Base-by-base conservation (phyloP, 2,329 filamentous ascomycete species). In the Colletotrichum ledebouriae region DNA sequence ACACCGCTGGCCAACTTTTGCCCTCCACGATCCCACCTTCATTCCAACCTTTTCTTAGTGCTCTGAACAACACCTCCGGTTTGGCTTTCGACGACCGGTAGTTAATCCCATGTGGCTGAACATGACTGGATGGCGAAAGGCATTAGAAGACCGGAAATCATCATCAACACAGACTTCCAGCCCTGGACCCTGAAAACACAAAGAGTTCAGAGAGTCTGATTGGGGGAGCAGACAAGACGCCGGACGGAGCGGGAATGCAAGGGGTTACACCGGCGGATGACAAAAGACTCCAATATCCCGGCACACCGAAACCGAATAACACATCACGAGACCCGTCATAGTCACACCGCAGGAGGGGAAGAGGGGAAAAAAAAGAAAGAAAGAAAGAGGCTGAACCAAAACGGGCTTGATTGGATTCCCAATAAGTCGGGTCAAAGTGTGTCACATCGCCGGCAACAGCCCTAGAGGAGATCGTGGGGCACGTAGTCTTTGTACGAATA, bases 371-470 rank as follows among this genome's bases (percentile, higher is more conserved):
- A 12, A 17, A 34, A n/a, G 41, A 55, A 20, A 3, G 42, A 13
- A 29, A 47, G 39, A 46, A 47, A 58, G 34, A 46, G 41, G 37
- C 37, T 39, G 37, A 39, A 39, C 3, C 13, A 34, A 13, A 13
- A 17, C 17, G 17, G 25, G 25, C 17, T n/a, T 33, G 22, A 25
- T 15, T 3, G 41, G 20, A 47, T 49, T 29, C 34, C 56, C 56
- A 59, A 59, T 59, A 33, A 44, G 13, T 49, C 29, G 57, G 57
- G 57, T 59, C 56, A 33, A 46, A 34, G 41, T 46, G 41, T 15
- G 56, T 59, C 25, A 46, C 56, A 59, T 59, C 41, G 56, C n/a
- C 55, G 55, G 37, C n/a, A n/a, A n/a, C n/a, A n/a, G n/a, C n/a
- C n/a, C 39, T 6, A 25, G 34, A 37, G 42, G 15, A 44, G 25